Base-by-base conservation (phyloP, 73 alveolate genomes). In the Paramecium caudatum region DNA sequence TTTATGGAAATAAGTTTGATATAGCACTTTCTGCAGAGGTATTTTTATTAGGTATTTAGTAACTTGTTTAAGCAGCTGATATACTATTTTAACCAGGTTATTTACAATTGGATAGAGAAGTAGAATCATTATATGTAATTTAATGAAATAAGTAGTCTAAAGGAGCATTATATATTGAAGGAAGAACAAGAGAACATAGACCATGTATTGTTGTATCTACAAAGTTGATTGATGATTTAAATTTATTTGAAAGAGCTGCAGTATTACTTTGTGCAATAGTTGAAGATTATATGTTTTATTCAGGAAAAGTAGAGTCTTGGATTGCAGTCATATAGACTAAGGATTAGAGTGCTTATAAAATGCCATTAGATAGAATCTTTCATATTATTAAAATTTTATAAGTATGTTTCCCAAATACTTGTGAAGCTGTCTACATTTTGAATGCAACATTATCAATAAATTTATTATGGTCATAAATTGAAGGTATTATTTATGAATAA, bases 261-360 rank as follows among this genome's bases (percentile, higher is more conserved):
- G 16, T 45, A 21, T 39, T 74, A 15, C 32, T 74, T 5, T 74
- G 88, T 41, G 62, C 62, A 15, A 74, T 74, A 13, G 21, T 74
- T 6, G 88, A 74, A 13, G 88, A 74, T 41, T 74, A 74, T 8
- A 74, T 74, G 88, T 74, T 74, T 43, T 37, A 74, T 37, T 15
- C 7, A 34, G 88, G 88, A 1, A 74, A 74, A 74, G 27, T 74
- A 10, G 88, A 74, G 16, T 74, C 88, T 5, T 37, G 62, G 62
- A 74, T 74, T 17, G 88, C 68, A 41, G 47, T 74, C 13, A 21
- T 74, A 7, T 17, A 74, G 19, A 74, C 88, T 37, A 27, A 74
- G 43, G 88, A 74, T 74, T 23, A 39, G 61, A 74, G 88, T 74
- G 62, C 47, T n/a, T 74, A 27, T 25, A 39, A 74, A 43, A 41